Base-by-base conservation (phyloP, 2,329 filamentous ascomycete genomes). In the Nemania sp. region DNA sequence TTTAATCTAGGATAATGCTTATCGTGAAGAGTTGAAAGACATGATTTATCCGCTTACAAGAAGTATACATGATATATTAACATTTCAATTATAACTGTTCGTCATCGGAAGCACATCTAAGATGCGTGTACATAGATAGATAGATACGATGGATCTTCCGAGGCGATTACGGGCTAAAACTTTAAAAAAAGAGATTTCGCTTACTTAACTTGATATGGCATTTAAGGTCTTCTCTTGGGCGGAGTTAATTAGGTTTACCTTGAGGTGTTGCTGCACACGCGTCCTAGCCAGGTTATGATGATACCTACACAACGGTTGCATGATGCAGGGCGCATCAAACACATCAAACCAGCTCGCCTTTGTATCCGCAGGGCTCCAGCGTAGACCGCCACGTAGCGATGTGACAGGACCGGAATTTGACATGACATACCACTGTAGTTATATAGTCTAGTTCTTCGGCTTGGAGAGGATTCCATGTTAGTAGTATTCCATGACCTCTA, bases 301-400 rank as follows among this genome's bases (percentile, higher is more conserved):
- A 18, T 27, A 47, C 15, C n/a, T 35, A 62, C 49, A 41, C 47
- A 68, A 35, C 32, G 57, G 58, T 24, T 62, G 63, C 67, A 69
- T 69, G 49, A 69, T 69, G 67, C 67, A 69, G 60, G 59, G 63
- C 59, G 63, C 58, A 63, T 66, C 64, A 66, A 59, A 69, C 63
- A 66, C 58, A 63, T 66, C 64, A 66, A 59, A 69, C 63, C 26
- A 54, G 27, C 55, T 52, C 49, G 29, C 29, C 43, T 52, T 43
- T 59, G 52, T 55, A 26, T 62, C 10, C 27, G 62, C 51, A 58
- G 32, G 53, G 57, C 59, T 35, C 38, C 8, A 49, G 38, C 27
- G 11, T 13, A 62, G 52, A 62, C 56, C 35, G 51, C 52, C 51
- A 38, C 51, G 52, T 49, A 64, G 24, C 5, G 53, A 64, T 64